Evolutionary conservation across 2,329 filamentous ascomycete species (phyloP).

Genomic region (Aspergillus transmontanensis): DNA sequence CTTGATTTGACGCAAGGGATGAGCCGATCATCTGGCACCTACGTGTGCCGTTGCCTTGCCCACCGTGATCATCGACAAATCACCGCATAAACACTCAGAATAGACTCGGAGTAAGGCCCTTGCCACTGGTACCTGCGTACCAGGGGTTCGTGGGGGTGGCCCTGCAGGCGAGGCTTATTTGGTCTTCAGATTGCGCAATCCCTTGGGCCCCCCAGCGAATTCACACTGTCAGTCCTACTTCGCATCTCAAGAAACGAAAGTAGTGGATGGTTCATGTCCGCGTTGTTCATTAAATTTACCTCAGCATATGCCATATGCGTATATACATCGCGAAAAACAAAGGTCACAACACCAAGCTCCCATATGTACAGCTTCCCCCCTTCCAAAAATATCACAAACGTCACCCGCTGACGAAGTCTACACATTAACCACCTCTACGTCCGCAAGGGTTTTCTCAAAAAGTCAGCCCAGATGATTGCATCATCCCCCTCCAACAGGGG

Average conservation of each 20-base stretch:
- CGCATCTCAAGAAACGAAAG: not conserved
- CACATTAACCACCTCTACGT: not conserved
- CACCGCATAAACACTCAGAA: not conserved
- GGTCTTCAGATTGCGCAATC: not conserved
- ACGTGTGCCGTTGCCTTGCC: not conserved
- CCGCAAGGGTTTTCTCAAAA: conserved; percentile 26
- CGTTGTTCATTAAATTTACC: not conserved
- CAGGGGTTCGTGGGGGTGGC: not conserved
- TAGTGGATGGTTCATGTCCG: not conserved
- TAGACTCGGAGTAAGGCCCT: not conserved
- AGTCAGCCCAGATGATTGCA: conserved; percentile 21
- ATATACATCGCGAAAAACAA: not conserved
- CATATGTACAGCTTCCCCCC: not conserved
- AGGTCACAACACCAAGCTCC: not conserved
- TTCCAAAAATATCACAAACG: not conserved
- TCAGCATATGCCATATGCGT: not conserved
- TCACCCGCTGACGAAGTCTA: not conserved
- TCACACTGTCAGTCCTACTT: not conserved
- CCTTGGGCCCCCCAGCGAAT: not conserved
- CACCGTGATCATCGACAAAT: not conserved
- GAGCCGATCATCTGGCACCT: not conserved
- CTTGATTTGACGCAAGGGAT: not conserved
- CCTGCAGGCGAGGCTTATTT: not conserved
- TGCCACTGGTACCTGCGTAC: not conserved
- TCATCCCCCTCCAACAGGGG: conserved; percentile 11